Evolutionary conservation across 2,329 filamentous ascomycete genomes (phyloP).

Genomic region (Fusarium humuli): DNA sequence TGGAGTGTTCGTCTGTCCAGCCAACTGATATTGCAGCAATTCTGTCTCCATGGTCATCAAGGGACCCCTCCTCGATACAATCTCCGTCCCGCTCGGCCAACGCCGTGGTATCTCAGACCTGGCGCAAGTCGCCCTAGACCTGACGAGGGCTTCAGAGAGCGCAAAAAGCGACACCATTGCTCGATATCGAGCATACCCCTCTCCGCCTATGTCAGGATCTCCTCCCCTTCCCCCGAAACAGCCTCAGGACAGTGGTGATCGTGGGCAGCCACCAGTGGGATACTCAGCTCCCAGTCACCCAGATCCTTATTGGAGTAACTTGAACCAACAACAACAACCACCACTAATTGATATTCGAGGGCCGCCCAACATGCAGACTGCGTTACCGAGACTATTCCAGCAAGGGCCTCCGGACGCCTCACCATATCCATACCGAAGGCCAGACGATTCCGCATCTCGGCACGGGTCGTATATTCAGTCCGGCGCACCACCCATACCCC

Average conservation of each 20-base stretch:
- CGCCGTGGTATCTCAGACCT: conserved; percentile 68
- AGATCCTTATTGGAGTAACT: conserved; percentile 62
- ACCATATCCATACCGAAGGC: conserved; percentile 45
- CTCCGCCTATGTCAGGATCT: conserved; percentile 80
- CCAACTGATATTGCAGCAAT: conserved; percentile 39
- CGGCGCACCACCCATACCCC: conserved; percentile 28
- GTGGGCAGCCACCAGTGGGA: conserved; percentile 59
- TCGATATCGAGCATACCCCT: conserved; percentile 72
- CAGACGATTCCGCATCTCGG: conserved; percentile 43
- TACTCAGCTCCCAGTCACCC: conserved; percentile 58
- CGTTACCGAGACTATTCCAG: conserved; percentile 46
- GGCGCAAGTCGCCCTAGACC: conserved; percentile 64
- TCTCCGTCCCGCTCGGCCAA: conserved; percentile 64
- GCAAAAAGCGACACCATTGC: conserved; percentile 63
- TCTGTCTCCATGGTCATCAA: conserved; percentile 66
- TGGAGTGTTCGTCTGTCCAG: conserved; percentile 31
- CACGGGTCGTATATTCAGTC: conserved; percentile 44
- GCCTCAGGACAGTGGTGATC: conserved; percentile 68
- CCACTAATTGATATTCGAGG: conserved; percentile 41
- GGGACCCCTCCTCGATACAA: conserved; percentile 57
- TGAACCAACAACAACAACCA: conserved; percentile 44
- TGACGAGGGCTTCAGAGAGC: conserved; percentile 62
- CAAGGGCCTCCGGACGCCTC: conserved; percentile 42
- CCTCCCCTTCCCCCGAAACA: conserved; percentile 69
- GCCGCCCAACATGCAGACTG: conserved; percentile 41